Evolutionary conservation across 192 early-diverging fungal species (phyloP).

Genomic region (Diversispora eburnea): DNA sequence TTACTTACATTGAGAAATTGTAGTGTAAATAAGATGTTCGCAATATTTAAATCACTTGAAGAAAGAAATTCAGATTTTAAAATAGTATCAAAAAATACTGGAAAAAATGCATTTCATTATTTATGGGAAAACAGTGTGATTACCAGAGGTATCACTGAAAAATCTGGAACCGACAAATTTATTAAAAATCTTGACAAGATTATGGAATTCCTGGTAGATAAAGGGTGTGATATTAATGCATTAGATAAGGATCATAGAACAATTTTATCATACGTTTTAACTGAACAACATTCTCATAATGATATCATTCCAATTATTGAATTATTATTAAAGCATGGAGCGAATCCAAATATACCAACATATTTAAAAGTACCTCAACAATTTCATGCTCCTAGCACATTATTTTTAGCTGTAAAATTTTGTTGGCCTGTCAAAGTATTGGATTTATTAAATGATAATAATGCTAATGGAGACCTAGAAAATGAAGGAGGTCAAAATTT

Average conservation of each 20-base stretch:
- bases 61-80: background rate
- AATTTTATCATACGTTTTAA: background rate
- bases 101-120: conserved; percentile 1
- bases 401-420: background rate
- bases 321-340: background rate
- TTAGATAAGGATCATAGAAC: background rate
- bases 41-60: background rate
- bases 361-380: too few relatives aligned
- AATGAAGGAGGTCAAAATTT: background rate
- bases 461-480: background rate
- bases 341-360: conserved; percentile 2
- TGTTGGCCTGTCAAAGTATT: background rate
- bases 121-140: background rate
- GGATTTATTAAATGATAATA: background rate
- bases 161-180: background rate
- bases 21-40: background rate
- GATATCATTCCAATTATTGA: background rate
- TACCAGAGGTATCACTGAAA: background rate
- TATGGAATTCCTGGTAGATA: background rate
- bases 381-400: background rate
- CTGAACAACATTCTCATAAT: background rate
- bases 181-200: background rate
- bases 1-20: background rate
- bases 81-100: background rate
- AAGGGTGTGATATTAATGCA: background rate